These are phyloP conservation scores for Hansenula anomala DNA, from an alignment of 1,139 yeast genomes.

Conservation along the genomic window DNA sequence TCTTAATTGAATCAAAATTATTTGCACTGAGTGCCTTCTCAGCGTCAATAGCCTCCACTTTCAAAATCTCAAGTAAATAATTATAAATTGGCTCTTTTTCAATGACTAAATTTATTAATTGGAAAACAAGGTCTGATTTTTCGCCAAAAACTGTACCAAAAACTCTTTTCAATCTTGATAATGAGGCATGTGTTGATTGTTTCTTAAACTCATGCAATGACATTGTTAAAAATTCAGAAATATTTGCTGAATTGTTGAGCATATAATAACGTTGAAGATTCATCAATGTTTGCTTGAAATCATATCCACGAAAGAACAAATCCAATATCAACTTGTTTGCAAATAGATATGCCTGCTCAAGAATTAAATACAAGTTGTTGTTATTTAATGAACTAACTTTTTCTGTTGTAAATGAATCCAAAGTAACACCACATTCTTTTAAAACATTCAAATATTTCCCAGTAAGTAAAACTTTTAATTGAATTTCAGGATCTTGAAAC, in stretches of 20 bases:
- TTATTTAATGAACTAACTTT: conserved; percentile 46
- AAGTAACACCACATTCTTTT: conserved; percentile 32
- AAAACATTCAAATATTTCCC: conserved; percentile 83
- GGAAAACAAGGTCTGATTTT: conserved; percentile 19
- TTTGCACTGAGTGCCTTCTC: conserved; percentile 41
- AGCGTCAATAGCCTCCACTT: conserved; percentile 60
- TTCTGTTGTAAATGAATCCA: conserved; percentile 19
- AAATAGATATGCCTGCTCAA: conserved; percentile 59
- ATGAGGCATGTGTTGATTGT: conserved; percentile 31
- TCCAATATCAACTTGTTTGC: conserved; percentile 64
- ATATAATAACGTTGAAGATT: conserved; percentile 53
- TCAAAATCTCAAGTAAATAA: conserved; percentile 60
- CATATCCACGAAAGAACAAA: conserved; percentile 58
- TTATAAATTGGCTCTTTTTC: conserved; percentile 42
- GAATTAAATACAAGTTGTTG: conserved; percentile 49
- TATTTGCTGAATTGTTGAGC: conserved; percentile 26
- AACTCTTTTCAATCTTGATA: conserved; percentile 32
- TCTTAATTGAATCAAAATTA: conserved; percentile 35
- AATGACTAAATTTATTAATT: conserved; percentile 24
- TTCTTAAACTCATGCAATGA: conserved; percentile 37
- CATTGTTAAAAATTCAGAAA: conserved; percentile 34
- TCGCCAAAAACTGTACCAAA: conserved; percentile 13
- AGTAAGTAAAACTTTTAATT: conserved; percentile 65
- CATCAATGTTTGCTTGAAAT: conserved; percentile 41
- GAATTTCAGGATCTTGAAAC: conserved; percentile 49